These are phyloP conservation scores for Ambrosiella beaveri DNA, from an alignment of 2,329 filamentous ascomycete species.

Conservation along the genomic window DNA sequence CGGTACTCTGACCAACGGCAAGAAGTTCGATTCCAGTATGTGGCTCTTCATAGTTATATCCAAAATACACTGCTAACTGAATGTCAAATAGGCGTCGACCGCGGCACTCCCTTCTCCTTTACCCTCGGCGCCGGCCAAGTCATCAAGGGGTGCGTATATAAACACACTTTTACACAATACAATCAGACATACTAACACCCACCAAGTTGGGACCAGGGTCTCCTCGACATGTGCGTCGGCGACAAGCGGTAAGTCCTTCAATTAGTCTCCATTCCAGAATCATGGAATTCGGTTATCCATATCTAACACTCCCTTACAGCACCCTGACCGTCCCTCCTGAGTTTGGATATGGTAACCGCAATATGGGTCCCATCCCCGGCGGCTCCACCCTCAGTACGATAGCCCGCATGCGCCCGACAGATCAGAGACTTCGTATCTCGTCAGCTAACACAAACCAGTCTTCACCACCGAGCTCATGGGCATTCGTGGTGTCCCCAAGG, in stretches of 20 bases:
- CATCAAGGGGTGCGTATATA: slow-evolving; percentile 57
- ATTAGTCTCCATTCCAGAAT: neutral
- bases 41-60: slow-evolving; percentile 13
- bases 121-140: slow-evolving; percentile 64
- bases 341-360: slow-evolving; percentile 61
- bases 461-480: slow-evolving; percentile 84
- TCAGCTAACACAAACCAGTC: slow-evolving; percentile 29
- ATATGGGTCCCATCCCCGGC: slow-evolving; percentile 66
- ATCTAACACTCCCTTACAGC: slow-evolving; percentile 22
- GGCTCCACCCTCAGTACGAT: slow-evolving; percentile 55
- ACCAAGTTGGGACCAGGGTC: slow-evolving; percentile 68
- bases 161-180: slow-evolving; percentile 6
- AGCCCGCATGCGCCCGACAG: neutral
- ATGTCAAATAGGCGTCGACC: slow-evolving; percentile 43
- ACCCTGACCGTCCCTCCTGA: slow-evolving; percentile 80
- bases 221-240: slow-evolving; percentile 87
- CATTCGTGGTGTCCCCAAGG: slow-evolving; percentile 54
- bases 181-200: slow-evolving; percentile 11
- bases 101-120: slow-evolving; percentile 61
- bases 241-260: slow-evolving; percentile 48
- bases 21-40: slow-evolving; percentile 64
- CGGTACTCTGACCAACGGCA: slow-evolving; percentile 59
- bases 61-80: slow-evolving; percentile 4
- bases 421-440: neutral
- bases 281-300: neutral